Conservation (phyloP, 2,329 filamentous ascomycete species). For the Aspergillus sp. region DNA sequence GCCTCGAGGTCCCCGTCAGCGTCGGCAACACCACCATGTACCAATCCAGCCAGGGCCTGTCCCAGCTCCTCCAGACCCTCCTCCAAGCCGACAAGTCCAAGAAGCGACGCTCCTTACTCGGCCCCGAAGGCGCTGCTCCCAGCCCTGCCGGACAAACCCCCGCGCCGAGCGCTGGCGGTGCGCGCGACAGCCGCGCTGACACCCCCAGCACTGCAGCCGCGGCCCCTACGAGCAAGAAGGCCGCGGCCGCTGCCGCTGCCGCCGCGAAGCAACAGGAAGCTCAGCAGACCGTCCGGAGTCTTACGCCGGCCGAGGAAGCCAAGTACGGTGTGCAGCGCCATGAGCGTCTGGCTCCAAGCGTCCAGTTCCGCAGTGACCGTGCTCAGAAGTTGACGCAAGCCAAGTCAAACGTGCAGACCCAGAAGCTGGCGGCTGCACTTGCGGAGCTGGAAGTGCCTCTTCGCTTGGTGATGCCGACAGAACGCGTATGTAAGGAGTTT, state of each 20-base stretch:
- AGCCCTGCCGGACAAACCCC: constrained; percentile 56
- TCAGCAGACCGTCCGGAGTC: constrained; percentile 62
- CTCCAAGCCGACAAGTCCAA: constrained; percentile 82
- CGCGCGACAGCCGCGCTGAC: constrained; percentile 36
- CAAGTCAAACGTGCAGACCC: constrained; percentile 50
- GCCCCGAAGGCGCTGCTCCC: constrained; percentile 51
- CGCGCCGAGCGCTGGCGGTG: constrained; percentile 30
- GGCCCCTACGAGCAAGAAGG: constrained; percentile 30
- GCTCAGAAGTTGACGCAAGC: constrained; percentile 49
- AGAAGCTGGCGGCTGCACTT: constrained; percentile 47
- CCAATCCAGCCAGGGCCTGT: constrained; percentile 76
- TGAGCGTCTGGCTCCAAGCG: constrained; percentile 79
- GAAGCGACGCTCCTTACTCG: constrained; percentile 74
- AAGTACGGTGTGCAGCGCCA: constrained; percentile 82
- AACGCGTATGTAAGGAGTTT: constrained; percentile 49
- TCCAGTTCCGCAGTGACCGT: constrained; percentile 75
- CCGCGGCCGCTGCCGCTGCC: constrained; percentile 40
- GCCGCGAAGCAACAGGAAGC: constrained; percentile 25
- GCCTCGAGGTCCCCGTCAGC: constrained; percentile 78
- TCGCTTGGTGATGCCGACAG: constrained; percentile 49
- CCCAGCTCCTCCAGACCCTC: constrained; percentile 76
- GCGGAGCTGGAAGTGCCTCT: constrained; percentile 47
- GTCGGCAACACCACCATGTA: constrained; percentile 70
- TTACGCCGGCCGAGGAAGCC: constrained; percentile 71
- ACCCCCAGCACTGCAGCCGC: constrained; percentile 27